These are phyloP conservation scores for Trapa bicornis DNA, from an alignment of 345 rosid genomes.

Conservation along the genomic window DNA sequence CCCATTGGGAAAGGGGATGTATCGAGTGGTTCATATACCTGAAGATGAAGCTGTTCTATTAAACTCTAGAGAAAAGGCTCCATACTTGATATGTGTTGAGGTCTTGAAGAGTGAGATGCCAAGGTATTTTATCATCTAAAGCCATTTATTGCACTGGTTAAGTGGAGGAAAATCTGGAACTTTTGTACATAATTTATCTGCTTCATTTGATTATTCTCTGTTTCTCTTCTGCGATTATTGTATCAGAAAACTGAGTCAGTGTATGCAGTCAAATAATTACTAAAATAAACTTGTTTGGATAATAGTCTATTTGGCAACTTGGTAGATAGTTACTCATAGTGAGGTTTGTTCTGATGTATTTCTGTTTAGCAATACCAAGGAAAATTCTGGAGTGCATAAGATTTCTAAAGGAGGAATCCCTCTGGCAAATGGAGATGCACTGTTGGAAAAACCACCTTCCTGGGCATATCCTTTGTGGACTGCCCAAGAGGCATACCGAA, in stretches of 20 bases:
- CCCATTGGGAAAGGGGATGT: slow-evolving; percentile 95
- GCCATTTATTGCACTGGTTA: not conserved
- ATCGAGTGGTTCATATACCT: slow-evolving; percentile 90
- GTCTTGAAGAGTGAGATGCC: slow-evolving; percentile 76
- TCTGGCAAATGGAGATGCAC: slow-evolving; percentile 92
- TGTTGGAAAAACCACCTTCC: slow-evolving; percentile 93
- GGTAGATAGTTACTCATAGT: slow-evolving; percentile 5
- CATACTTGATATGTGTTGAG: slow-evolving; percentile 81
- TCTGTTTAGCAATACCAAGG: slow-evolving; percentile 49
- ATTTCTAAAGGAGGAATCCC: slow-evolving; percentile 97
- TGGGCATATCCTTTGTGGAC: slow-evolving; percentile 99
- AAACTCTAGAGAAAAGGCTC: slow-evolving; percentile 99
- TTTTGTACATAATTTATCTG: not conserved
- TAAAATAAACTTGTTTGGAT: not conserved
- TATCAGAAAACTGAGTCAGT: not conserved
- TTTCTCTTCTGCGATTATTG: no score
- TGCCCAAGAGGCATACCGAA: slow-evolving; percentile 87
- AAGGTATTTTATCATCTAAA: slow-evolving; percentile 31
- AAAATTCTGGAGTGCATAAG: slow-evolving; percentile 59
- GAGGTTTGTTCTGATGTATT: slow-evolving; percentile 9
- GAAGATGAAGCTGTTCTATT: slow-evolving; percentile 95
- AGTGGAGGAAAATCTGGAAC: not conserved
- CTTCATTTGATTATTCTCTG: not conserved
- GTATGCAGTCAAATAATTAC: not conserved
- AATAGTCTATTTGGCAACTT: not conserved